These are phyloP conservation scores for Oryza meridionalis DNA, from an alignment of 176 grass and related monocot genomes.

Conservation along the genomic window DNA sequence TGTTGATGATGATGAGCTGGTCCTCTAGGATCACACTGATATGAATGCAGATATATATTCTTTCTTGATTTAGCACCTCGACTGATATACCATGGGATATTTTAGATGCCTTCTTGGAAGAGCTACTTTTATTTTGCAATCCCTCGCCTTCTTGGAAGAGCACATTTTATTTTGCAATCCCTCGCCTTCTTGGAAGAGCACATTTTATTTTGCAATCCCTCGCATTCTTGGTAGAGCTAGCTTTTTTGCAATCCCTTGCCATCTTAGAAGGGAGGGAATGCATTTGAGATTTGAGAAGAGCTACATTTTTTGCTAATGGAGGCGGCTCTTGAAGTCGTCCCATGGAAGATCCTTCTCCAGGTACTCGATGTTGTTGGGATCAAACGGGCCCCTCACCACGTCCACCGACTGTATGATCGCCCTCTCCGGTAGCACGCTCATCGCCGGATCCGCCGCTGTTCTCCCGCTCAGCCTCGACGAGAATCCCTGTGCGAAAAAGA, in stretches of 20 bases:
- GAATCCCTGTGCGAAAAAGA: slow-evolving; percentile 58
- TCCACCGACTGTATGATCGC: slow-evolving; percentile 77
- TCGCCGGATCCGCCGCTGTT: slow-evolving; percentile 69
- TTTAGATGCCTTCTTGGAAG: background rate
- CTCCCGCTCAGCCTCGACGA: slow-evolving; percentile 71
- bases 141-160: too few species aligned
- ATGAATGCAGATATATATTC: slow-evolving; percentile 41
- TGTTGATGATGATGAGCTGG: slow-evolving; percentile 29
- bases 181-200: background rate
- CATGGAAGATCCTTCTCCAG: slow-evolving; percentile 66
- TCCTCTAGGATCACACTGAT: slow-evolving; percentile 11
- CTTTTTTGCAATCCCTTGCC: too few species aligned
- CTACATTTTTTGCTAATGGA: slow-evolving; percentile 27
- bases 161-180: background rate
- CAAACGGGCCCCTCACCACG: slow-evolving; percentile 71
- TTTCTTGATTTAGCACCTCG: background rate
- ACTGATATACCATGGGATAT: background rate
- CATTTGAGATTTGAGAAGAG: background rate
- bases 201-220: background rate
- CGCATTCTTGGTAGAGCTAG: too few species aligned
- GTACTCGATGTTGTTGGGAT: slow-evolving; percentile 72
- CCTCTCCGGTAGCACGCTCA: slow-evolving; percentile 67
- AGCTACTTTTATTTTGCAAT: background rate
- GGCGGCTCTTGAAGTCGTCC: slow-evolving; percentile 64
- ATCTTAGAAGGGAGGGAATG: too few species aligned